Evolutionary conservation across 371 early-diverging fungal species (phyloP), one percentile per base, ranked within the genome.

Genomic region (Chytridium lagenaria): DNA sequence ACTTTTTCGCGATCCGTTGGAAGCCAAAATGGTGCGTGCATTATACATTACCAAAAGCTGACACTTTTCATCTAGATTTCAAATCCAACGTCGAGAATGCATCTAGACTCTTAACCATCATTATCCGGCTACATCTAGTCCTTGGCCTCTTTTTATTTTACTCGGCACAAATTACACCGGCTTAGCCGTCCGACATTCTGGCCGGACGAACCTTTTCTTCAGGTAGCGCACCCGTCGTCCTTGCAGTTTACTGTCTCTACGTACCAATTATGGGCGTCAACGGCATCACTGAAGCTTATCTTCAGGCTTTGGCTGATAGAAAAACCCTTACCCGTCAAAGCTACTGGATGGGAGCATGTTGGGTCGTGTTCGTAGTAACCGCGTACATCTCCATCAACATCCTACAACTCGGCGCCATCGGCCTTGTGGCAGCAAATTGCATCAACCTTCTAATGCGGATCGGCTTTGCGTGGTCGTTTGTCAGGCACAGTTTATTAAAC

Each of bases 241-340:
- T 97, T 36, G 83, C 90, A 0, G 76, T 86, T 12, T 98, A 96
- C 76, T 95, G 95, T 70, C 74, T 89, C 55, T 96, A 95, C 81
- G 89, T 98, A 1, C 98, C 98, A 0, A 75, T 97, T 57, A 92
- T 98, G 93, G 97, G 95, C 19, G 72, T 96, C 57, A 98, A 98
- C 77, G 98, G 98, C 0, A 90, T 98, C 59, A 91, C 94, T 0
- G 98, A 98, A 80, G 94, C 93, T 0, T 97, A 95, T 76, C 89
- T 96, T 22, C 95, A 95, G 70, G 92, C 94, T 1, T 92, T 94
- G 1, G 96, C 92, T 0, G 82, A 87, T 3, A 82, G 87, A 51
- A 72, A 77, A 0, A 90, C 90, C 59, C 77, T 98, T 23, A 65
- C 79, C 7, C 63, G 74, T 28, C 84, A 93, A 39, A 94, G 90